Percentiles rank a stretch among this genome's conserved stretches.
Evolutionary conservation across 2,329 filamentous ascomycete genomes (phyloP).

Genomic region (Botrytis elliptica): DNA sequence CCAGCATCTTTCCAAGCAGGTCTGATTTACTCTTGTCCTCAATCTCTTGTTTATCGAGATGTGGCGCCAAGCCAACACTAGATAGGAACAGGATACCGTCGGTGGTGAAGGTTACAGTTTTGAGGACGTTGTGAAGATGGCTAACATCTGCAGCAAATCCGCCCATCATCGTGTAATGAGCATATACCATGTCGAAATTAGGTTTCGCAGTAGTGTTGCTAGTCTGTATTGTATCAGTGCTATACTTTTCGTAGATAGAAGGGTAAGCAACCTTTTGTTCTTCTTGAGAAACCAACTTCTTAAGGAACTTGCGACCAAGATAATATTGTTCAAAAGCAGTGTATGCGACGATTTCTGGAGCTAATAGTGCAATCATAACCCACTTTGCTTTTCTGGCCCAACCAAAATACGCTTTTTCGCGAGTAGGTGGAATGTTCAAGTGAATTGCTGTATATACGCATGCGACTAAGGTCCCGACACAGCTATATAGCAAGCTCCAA

Average conservation of each 20-base stretch:
- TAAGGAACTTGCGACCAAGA: conserved; percentile 1
- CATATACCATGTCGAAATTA: conserved; percentile 21
- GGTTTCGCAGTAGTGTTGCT: neutral
- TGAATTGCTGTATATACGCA: conserved; percentile 26
- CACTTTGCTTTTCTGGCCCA: conserved; percentile 13
- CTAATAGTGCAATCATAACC: conserved; percentile 21
- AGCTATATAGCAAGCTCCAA: conserved; percentile 19
- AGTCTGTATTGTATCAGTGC: no score
- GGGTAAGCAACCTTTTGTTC: no score
- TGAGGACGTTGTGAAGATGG: conserved; percentile 19
- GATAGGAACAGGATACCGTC: conserved; percentile 19
- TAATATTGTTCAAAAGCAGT: conserved; percentile 21
- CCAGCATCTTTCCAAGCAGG: conserved; percentile 23
- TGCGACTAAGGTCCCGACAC: conserved; percentile 18
- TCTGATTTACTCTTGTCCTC: conserved; percentile 25
- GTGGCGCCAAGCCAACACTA: conserved; percentile 6
- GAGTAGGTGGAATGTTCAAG: conserved; percentile 19
- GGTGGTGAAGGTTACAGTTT: conserved; percentile 9
- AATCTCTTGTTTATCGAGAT: conserved; percentile 13
- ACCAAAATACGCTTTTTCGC: no score
- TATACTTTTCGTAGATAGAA: no score
- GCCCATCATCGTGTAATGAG: conserved; percentile 21
- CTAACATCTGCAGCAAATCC: conserved; percentile 22
- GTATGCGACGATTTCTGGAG: conserved; percentile 19
- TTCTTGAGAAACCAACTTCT: no score